phyloP scores from a whole-genome alignment of 345 rosid species.

The Salix viminalis region DNA sequence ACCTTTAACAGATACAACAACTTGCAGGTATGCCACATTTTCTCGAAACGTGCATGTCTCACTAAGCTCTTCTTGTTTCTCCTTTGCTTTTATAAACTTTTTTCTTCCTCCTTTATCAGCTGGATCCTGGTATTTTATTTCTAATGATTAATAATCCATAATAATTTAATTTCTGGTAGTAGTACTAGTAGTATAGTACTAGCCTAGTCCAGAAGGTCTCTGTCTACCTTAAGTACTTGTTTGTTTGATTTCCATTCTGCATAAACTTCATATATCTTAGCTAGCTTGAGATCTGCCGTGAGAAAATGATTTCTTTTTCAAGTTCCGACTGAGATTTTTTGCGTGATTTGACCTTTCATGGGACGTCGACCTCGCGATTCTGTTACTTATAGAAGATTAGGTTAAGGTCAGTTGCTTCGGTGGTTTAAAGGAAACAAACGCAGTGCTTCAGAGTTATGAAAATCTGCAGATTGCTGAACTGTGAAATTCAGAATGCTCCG shows the following conservation, averaged over 20 bases:
- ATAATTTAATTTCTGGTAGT: not conserved
- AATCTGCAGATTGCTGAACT: not conserved
- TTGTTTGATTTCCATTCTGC: not conserved
- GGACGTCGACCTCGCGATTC: not conserved
- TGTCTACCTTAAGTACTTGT: not conserved
- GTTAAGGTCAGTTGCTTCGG: not conserved
- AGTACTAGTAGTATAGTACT: too few species aligned
- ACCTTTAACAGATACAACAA: conserved; percentile 63
- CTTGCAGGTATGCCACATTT: conserved; percentile 39
- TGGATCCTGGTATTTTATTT: not conserved
- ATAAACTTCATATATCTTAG: not conserved
- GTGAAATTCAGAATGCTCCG: not conserved
- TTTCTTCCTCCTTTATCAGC: not conserved
- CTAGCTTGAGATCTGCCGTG: not conserved
- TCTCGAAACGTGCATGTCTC: not conserved
- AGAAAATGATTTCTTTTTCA: not conserved
- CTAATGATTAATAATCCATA: not conserved
- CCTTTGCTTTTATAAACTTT: not conserved
- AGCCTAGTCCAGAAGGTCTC: not conserved
- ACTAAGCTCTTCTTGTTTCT: not conserved
- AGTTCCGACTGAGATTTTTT: not conserved
- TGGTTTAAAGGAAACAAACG: conserved; percentile 4
- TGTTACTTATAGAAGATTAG: not conserved
- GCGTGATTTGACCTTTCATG: not conserved
- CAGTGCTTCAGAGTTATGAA: not conserved